phyloP scores from a whole-genome alignment of 805 yeast species.

The Brettanomyces nanus region DNA sequence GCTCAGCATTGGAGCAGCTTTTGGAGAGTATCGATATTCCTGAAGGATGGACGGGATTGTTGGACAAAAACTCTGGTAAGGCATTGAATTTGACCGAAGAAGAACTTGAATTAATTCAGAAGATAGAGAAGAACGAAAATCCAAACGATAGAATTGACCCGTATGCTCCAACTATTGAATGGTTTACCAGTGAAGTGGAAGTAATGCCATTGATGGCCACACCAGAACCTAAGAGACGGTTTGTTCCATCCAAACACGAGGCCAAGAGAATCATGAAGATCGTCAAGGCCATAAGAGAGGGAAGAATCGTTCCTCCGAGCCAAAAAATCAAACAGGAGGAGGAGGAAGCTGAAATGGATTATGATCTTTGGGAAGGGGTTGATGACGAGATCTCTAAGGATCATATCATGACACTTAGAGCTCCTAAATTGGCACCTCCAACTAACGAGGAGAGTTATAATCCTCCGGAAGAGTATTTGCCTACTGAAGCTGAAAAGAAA shows the following conservation, averaged over 20 bases:
- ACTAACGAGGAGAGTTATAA: conserved; percentile 94
- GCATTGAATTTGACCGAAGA: conserved; percentile 76
- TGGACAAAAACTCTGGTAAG: conserved; percentile 84
- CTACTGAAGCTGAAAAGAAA: conserved; percentile 68
- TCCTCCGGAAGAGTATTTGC: conserved; percentile 92
- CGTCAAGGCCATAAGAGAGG: conserved; percentile 93
- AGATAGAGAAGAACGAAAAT: conserved; percentile 76
- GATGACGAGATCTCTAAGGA: conserved; percentile 50
- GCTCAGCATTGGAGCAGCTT: conserved; percentile 86
- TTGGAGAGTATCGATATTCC: conserved; percentile 90
- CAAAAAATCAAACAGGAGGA: conserved; percentile 42
- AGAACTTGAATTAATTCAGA: conserved; percentile 81
- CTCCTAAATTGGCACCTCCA: conserved; percentile 94
- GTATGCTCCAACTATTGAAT: conserved; percentile 88
- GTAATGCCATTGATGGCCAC: conserved; percentile 86
- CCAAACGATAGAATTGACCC: conserved; percentile 79
- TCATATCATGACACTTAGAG: conserved; percentile 86
- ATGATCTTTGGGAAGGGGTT: conserved; percentile 77
- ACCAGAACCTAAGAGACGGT: conserved; percentile 96
- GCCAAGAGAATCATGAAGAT: conserved; percentile 95
- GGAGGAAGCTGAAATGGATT: conserved; percentile 38
- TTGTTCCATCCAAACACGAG: conserved; percentile 94
- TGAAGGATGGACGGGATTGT: conserved; percentile 96
- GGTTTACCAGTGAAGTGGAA: conserved; percentile 85
- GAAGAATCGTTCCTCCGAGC: conserved; percentile 77